Percentiles rank a stretch among this genome's conserved stretches.
These are phyloP conservation scores for Chloris gayana DNA, from an alignment of 176 grass and related monocot genomes.

Conservation along the genomic window DNA sequence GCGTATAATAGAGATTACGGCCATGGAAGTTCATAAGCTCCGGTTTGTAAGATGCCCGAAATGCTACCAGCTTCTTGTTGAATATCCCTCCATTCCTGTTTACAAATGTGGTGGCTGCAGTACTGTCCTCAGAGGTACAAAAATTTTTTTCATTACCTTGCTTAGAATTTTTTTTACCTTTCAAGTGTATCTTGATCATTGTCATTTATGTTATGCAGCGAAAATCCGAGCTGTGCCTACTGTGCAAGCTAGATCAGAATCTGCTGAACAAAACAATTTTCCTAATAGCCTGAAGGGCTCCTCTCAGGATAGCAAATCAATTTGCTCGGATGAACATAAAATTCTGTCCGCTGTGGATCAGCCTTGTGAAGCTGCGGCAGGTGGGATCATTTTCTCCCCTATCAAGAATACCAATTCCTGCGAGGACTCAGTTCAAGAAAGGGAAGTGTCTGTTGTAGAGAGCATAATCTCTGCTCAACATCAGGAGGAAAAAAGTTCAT, in stretches of 20 bases:
- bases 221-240: conserved; percentile 37
- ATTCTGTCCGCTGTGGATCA: neutral
- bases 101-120: conserved; percentile 79
- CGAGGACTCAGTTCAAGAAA: neutral
- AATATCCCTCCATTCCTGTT: conserved; percentile 71
- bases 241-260: neutral
- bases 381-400: conserved; percentile 10
- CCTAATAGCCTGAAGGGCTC: conserved; percentile 30
- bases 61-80: conserved; percentile 81
- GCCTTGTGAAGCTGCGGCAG: neutral
- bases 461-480: neutral
- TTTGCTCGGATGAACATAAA: conserved; percentile 39
- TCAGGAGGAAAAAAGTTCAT: neutral
- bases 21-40: conserved; percentile 52
- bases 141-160: neutral
- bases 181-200: conserved; percentile 9
- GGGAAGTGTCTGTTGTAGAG: neutral
- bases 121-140: conserved; percentile 74
- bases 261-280: neutral
- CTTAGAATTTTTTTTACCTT: neutral
- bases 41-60: conserved; percentile 87
- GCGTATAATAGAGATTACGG: neutral
- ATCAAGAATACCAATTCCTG: neutral
- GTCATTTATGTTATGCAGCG: conserved; percentile 34
- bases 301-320: conserved; percentile 27